Base-by-base conservation (phyloP, 2,329 filamentous ascomycete species). In the Fonsecaea erecta region DNA sequence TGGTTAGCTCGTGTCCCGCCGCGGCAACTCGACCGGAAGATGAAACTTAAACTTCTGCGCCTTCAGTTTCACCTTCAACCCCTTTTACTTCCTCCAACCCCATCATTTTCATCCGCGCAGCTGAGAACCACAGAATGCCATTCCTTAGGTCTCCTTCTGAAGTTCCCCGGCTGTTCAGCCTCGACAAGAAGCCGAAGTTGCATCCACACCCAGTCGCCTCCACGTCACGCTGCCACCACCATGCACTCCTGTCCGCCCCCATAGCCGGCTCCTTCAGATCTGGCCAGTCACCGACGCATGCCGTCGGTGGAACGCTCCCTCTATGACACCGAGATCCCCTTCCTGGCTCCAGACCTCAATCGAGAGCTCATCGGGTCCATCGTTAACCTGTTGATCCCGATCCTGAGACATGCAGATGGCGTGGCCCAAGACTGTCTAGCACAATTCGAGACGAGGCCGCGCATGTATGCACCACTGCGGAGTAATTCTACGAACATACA, bases 321-420 rank as follows among this genome's bases (percentile, higher is more conserved):
- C 30, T 59, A 35, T 60, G 43, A 67, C 62, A 56, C 57, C 60
- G 30, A 68, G 53, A 60, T 63, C 54, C 51, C 43, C 58, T 65
- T 48, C 28, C 52, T 54, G 32, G 62, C 58, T 48, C 62, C 59
- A 65, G 58, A 46, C 37, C 35, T 64, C 48, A 37, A 59, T 63
- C 40, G 61, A 59, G 54, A 58, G 34, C 61, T 37, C 43, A 56
- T 60, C 46, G 37, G 55, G 37, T 43, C 57, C 56, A 68, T 59
- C 48, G 43, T 56, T 63, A 51, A 66, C 59, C 53, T 43, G 55
- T 58, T 52, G 34, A 57, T 60, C 32, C 32, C 40, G 16, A 60
- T 69, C 67, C 64, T 69, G 67, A 69, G 67, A 69, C 67, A 62
- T 67, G 64, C 67, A 69, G 53, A 59, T 62, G 66, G 66, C 59